Evolutionary conservation across 495 filamentous ascomycete genomes (phyloP), one percentile per base, ranked within the genome.

Genomic region (Friedmanniomyces simplex): DNA sequence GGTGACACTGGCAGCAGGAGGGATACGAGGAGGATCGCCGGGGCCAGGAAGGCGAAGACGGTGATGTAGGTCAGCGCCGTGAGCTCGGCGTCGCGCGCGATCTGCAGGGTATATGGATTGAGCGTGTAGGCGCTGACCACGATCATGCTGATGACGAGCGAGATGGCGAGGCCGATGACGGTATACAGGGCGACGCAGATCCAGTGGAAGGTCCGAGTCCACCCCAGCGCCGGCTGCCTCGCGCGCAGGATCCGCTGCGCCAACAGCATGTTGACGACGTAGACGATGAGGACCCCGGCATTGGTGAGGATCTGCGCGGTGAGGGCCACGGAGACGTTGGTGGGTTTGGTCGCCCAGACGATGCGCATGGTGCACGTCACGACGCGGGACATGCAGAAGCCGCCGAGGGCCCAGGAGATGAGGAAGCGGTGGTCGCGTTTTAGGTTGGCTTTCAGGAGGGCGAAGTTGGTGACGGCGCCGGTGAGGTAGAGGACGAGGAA

Each of bases 321-420:
- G 49, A 95, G 87, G 8, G 77, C 83, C 2, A 91, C 54, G 26
- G 60, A 63, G 42, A 83, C 62, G 58, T 82, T 72, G 10, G 20
- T 53, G 2, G 70, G 74, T 51, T 76, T 59, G 24, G 64, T 66
- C 7, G 79, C 73, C 82, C 81, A 85, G 16, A 63, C 72, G 18
- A 81, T 87, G 21, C 89, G 83, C 64, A 91, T 71, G 11, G 72
- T 65, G 48, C 82, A 81, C 0, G 89, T 81, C 25, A 75, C 65
- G 42, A 85, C 77, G 28, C 90, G 77, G 5, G 86, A 78, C 74
- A 85, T 81, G 72, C 81, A 93, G 76, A 96, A 91, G 18, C 58
- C 52, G 32, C 39, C 24, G 0, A 63, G 50, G 5, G 50, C 26
- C 21, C 22, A 28, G 3, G 34, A 50, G 52, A 86, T 77, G 28